These are phyloP conservation scores for Pythium volutum DNA, from an alignment of 352 stramenopile genomes.

Conservation along the genomic window DNA sequence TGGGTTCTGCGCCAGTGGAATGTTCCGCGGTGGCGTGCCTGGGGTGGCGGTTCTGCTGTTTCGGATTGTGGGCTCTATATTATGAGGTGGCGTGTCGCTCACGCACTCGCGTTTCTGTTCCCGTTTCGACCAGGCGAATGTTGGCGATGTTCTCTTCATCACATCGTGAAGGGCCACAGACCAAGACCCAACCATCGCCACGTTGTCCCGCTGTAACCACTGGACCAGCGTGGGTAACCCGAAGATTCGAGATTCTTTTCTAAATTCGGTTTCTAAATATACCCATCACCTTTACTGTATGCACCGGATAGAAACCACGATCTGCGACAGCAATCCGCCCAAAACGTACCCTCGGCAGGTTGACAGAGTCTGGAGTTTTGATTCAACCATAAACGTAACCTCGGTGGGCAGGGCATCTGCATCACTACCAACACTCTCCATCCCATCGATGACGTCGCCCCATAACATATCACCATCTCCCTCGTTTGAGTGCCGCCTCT, in stretches of 20 bases:
- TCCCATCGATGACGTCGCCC: conserved; percentile 13
- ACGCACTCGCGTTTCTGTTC: conserved; percentile 19
- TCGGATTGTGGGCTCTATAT: not conserved
- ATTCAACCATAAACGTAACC: not conserved
- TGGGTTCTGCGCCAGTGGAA: conserved; percentile 10
- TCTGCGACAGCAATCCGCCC: conserved; percentile 5
- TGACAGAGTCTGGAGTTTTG: too few relatives aligned
- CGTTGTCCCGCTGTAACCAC: conserved; percentile 18
- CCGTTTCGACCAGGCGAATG: conserved; percentile 3
- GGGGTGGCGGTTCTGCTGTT: conserved; percentile 1
- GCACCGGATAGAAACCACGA: not conserved
- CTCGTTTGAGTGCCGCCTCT: conserved; percentile 9
- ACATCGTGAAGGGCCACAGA: conserved; percentile 5
- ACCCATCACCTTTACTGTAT: not conserved
- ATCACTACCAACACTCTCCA: conserved; percentile 18
- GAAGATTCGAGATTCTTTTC: conserved; percentile 19
- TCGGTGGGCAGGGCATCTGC: not conserved
- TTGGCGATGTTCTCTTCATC: conserved; percentile 15
- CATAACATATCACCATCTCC: conserved; percentile 9
- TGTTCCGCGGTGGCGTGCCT: conserved; percentile 3
- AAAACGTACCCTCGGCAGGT: conserved; percentile 6
- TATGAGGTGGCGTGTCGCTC: conserved; percentile 13
- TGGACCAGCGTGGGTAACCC: conserved; percentile 1
- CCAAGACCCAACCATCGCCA: conserved; percentile 9
- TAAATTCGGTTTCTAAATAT: not conserved